phyloP scores from a whole-genome alignment of 2,329 filamentous ascomycete species.

The Fusarium ramigenum region DNA sequence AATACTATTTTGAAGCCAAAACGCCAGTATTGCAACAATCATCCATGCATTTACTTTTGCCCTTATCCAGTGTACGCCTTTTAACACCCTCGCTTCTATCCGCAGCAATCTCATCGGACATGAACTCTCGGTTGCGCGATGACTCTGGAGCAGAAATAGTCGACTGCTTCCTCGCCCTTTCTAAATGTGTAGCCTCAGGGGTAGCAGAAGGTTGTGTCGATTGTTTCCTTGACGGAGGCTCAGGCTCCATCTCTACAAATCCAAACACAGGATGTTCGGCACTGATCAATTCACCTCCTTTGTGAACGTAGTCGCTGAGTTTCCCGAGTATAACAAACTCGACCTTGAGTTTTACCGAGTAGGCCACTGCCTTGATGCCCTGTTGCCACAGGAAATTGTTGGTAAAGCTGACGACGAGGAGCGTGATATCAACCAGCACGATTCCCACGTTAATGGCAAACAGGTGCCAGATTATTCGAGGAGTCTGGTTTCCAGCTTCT shows the following conservation, averaged over 20 bases:
- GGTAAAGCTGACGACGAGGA: constrained; percentile 46
- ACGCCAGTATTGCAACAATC: not conserved
- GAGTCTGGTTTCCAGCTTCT: constrained; percentile 8
- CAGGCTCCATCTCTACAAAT: constrained; percentile 28
- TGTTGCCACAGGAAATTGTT: constrained; percentile 47
- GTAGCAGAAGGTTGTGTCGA: not conserved
- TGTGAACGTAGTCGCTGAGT: constrained; percentile 48
- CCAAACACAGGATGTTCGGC: constrained; percentile 23
- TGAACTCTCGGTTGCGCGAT: not conserved
- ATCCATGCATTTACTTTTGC: constrained; percentile 10
- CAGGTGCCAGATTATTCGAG: constrained; percentile 30
- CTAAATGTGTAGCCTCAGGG: not conserved
- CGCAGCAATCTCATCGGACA: not conserved
- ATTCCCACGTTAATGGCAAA: constrained; percentile 53
- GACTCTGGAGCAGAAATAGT: constrained; percentile 8
- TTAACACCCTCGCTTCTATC: constrained; percentile 10
- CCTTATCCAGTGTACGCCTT: constrained; percentile 2
- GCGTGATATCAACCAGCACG: constrained; percentile 53
- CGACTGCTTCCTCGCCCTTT: constrained; percentile 13
- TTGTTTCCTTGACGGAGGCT: constrained; percentile 3
- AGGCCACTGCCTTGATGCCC: constrained; percentile 47
- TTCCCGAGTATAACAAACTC: constrained; percentile 50
- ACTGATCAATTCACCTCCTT: constrained; percentile 22
- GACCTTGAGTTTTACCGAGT: constrained; percentile 51
- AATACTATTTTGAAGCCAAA: constrained; percentile 4